Evolutionary conservation across 345 rosid species (phyloP), one percentile per base, ranked within the genome.

Genomic region (Erodium maritimum): DNA sequence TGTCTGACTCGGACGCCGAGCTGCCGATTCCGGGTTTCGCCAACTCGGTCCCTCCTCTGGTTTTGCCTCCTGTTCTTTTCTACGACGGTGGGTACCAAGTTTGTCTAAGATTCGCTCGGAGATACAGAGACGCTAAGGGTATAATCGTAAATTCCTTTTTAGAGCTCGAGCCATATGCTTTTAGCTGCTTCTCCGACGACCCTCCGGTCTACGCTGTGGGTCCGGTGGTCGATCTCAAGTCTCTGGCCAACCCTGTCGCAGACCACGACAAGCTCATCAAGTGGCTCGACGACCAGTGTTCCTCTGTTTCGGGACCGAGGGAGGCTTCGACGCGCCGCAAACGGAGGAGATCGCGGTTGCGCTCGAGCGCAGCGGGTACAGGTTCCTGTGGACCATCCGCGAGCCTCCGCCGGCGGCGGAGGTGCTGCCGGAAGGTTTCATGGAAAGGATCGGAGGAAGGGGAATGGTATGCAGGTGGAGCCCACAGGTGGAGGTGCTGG

Each of bases 281-380:
- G 54, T 82, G 91, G 88, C 81, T 84, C 0, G 78, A 76, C 18
- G 67, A 71, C 21, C 79, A 79, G 69, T 79, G 29, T 82, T 72
- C 63, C 59, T 84, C 21, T 82, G 83, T 56, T 82, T 77, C 54
- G 85, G 83, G 20, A 77, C 79, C 69, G 17, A 5, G 37, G 37
- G 37, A 29, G 37, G 37, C 8, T 29, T 29, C 37, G 37, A 11
- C 5, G 37, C 6, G 4, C 23, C 55, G 2, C 86, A 83, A 65
- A 67, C 75, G 17, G 61, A 68, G 23, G 81, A 81, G 67, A 77
- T 77, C 10, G 81, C 82, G 5, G 57, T 54, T 16, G 89, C 79
- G 2, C 34, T 81, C 2, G 79, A 75, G 56, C 71, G 42, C 4
- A 18, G 70, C 17, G 78, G 80, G 5, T 63, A 57, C 7, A 70